Conservation (phyloP, 1,284 basidiomycete species). For the Peniophora sp. region DNA sequence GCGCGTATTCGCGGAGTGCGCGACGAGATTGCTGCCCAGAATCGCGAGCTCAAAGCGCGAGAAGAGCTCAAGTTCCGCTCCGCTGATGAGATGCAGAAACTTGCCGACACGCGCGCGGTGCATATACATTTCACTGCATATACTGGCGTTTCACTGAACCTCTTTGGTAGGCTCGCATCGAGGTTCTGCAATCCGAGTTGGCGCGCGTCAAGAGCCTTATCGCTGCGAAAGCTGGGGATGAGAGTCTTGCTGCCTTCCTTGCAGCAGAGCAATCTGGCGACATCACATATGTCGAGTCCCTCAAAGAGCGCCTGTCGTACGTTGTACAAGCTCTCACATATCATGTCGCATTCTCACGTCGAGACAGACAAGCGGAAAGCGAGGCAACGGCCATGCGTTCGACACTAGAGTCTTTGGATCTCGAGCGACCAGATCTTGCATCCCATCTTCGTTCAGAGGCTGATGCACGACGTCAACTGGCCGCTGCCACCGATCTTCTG, state of each 20-base stretch:
- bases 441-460: slow-evolving; percentile 43
- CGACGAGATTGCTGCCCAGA: slow-evolving; percentile 55
- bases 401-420: slow-evolving; percentile 34
- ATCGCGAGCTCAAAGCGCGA: background rate
- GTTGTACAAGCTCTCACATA: slow-evolving; percentile 18
- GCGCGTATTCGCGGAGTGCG: slow-evolving; percentile 74
- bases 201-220: slow-evolving; percentile 70
- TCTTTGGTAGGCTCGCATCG: slow-evolving; percentile 61
- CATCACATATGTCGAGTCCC: slow-evolving; percentile 51
- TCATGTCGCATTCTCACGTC: slow-evolving; percentile 2
- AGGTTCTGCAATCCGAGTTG: slow-evolving; percentile 68
- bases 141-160: slow-evolving; percentile 7
- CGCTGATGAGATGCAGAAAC: slow-evolving; percentile 62
- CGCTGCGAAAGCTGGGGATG: slow-evolving; percentile 67
- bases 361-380: slow-evolving; percentile 44
- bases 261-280: slow-evolving; percentile 51
- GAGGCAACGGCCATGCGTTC: slow-evolving; percentile 42
- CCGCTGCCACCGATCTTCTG: slow-evolving; percentile 38
- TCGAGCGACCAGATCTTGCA: slow-evolving; percentile 39
- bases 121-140: slow-evolving; percentile 20
- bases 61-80: slow-evolving; percentile 66
- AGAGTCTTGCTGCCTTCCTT: slow-evolving; percentile 69
- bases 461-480: slow-evolving; percentile 45
- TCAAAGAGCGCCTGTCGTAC: slow-evolving; percentile 56
- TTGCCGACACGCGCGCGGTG: slow-evolving; percentile 64